phyloP scores from a whole-genome alignment of 1,139 yeast species.

The Saccharomyces hybrid region DNA sequence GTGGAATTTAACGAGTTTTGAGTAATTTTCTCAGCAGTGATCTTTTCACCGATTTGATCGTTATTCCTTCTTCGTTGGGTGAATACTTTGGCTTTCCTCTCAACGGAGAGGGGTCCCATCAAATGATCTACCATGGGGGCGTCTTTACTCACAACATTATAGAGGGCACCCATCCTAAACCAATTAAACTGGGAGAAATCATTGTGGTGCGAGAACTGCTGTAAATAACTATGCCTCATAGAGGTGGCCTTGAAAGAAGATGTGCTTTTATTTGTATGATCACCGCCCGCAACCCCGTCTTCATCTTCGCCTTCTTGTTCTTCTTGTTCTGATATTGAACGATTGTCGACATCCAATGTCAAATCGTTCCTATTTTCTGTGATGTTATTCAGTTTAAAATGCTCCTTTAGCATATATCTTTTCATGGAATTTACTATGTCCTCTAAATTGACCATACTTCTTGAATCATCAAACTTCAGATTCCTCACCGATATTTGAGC shows the following conservation, averaged over 20 bases:
- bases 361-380: constrained; percentile 6
- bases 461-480: constrained; percentile 48
- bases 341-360: constrained; percentile 17
- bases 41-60: constrained; percentile 38
- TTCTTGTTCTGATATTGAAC: constrained; percentile 16
- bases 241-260: constrained; percentile 16
- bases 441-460: constrained; percentile 41
- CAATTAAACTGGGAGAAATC: constrained; percentile 42
- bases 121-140: constrained; percentile 54
- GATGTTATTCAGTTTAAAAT: constrained; percentile 18
- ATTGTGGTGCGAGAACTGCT: constrained; percentile 22
- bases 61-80: constrained; percentile 37
- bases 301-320: constrained; percentile 12
- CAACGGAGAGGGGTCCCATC: constrained; percentile 65
- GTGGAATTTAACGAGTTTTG: constrained; percentile 45
- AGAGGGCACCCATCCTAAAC: constrained; percentile 52
- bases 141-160: constrained; percentile 40
- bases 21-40: constrained; percentile 50
- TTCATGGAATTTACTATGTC: constrained; percentile 41
- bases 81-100: constrained; percentile 40
- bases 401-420: constrained; percentile 33
- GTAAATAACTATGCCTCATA: constrained; percentile 14
- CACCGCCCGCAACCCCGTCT: constrained; percentile 8
- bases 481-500: constrained; percentile 52
- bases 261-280: constrained; percentile 13